Conservation (phyloP, 495 filamentous ascomycete genomes). For the Aspergillus sclerotiicarbonarius region DNA sequence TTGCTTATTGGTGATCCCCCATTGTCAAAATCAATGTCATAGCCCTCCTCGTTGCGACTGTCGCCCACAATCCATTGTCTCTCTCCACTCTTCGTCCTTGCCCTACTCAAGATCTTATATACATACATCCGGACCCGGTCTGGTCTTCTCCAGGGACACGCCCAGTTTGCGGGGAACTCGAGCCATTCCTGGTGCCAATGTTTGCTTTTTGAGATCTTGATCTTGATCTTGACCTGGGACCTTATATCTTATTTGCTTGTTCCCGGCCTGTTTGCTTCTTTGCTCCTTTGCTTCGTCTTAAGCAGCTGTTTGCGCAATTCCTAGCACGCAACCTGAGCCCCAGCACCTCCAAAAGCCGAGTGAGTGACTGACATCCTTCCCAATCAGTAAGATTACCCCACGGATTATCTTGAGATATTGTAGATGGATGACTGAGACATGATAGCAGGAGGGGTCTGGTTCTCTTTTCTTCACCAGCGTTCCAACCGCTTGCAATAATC, state of each 20-base stretch:
- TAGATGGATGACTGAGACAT: not conserved
- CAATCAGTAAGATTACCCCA: conserved; percentile 2
- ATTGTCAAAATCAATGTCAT: conserved; percentile 17
- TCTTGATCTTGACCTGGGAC: conserved; percentile 13
- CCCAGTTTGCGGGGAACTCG: conserved; percentile 9
- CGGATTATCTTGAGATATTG: not conserved
- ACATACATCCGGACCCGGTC: conserved; percentile 9
- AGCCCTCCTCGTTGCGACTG: conserved; percentile 11
- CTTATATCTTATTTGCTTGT: conserved; percentile 23
- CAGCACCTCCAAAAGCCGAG: conserved; percentile 15
- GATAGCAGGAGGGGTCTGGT: conserved; percentile 1
- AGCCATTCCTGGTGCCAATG: conserved; percentile 10
- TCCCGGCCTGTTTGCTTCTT: conserved; percentile 17
- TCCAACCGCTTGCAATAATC: not conserved
- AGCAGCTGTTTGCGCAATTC: conserved; percentile 8
- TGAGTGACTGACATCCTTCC: conserved; percentile 22
- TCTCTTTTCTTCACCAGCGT: too few species aligned
- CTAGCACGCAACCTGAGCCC: not conserved
- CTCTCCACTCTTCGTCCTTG: conserved; percentile 7
- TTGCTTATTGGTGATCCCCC: conserved; percentile 20
- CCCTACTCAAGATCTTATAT: conserved; percentile 13
- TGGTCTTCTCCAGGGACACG: conserved; percentile 2
- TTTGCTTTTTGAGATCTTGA: conserved; percentile 19
- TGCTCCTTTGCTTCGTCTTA: conserved; percentile 7
- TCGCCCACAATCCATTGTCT: conserved; percentile 6